These are phyloP conservation scores for Aspergillus aculeatinus DNA, from an alignment of 2,329 filamentous ascomycete genomes.

Conservation along the genomic window DNA sequence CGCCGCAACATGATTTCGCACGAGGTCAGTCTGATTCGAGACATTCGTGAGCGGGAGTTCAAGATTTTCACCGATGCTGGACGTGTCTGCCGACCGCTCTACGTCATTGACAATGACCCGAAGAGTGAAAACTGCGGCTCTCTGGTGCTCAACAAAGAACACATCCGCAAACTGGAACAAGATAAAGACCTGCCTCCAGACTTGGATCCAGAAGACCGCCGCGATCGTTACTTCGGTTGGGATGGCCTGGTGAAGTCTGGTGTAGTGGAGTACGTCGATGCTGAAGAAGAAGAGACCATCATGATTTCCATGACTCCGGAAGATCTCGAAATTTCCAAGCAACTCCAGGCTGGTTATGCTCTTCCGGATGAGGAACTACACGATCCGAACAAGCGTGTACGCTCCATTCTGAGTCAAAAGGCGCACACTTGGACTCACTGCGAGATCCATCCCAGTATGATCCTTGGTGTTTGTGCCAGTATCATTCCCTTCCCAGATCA, in stretches of 20 bases:
- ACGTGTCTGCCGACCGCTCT: slow-evolving; percentile 88
- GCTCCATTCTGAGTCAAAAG: slow-evolving; percentile 80
- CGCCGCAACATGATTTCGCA: slow-evolving; percentile 81
- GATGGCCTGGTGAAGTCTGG: slow-evolving; percentile 78
- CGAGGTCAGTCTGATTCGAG: slow-evolving; percentile 90
- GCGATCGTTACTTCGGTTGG: slow-evolving; percentile 74
- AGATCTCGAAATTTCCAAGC: slow-evolving; percentile 76
- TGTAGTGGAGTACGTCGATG: slow-evolving; percentile 93
- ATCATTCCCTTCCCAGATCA: slow-evolving; percentile 99
- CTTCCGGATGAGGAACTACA: slow-evolving; percentile 61
- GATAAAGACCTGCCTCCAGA: slow-evolving; percentile 67
- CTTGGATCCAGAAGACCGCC: slow-evolving; percentile 58
- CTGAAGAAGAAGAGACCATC: slow-evolving; percentile 95
- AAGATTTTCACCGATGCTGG: slow-evolving; percentile 98
- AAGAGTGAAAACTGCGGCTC: slow-evolving; percentile 73
- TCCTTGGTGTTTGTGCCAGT: slow-evolving; percentile 94
- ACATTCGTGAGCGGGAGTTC: slow-evolving; percentile 96
- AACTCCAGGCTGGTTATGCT: slow-evolving; percentile 65
- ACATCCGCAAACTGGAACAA: slow-evolving; percentile 72
- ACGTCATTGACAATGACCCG: slow-evolving; percentile 84
- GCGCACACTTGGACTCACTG: slow-evolving; percentile 96
- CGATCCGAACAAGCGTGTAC: slow-evolving; percentile 82
- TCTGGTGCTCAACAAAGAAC: slow-evolving; percentile 80
- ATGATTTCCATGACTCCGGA: slow-evolving; percentile 99
- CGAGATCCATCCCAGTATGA: slow-evolving; percentile 99